Base-by-base conservation (phyloP, 257 asterid species). In the Jacaranda copaia region DNA sequence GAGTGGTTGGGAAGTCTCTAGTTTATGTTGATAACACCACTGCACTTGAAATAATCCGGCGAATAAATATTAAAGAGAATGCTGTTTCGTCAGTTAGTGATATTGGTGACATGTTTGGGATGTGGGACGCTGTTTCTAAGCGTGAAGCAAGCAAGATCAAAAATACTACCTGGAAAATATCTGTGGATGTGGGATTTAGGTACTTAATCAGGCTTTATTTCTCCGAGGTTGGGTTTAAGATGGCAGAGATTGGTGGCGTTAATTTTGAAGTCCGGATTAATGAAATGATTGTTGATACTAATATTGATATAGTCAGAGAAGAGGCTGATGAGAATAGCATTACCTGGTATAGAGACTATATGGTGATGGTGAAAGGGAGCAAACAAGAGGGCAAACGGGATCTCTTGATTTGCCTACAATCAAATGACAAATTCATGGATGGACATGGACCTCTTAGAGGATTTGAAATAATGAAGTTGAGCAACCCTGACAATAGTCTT, bases 151-250 rank as follows among this genome's bases (percentile, higher is more conserved):
- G 32, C 32, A 2, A 25, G 2, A 25, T 25, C 70, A 11, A 64
- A 36, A 70, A 78, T 9, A 76, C 74, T 18, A 73, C 81, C 12
- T 82, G 86, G 88, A 74, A 42, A 70, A 77, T 70, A 62, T 71
- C 80, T 38, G 80, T 82, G 69, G 81, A 85, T 80, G 80, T 82
- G 48, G 88, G 88, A 55, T 85, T 79, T 56, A 77, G 86, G 71
- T 82, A 85, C 61, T 64, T 82, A 81, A 67, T 25, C 32, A 25
- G 32, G 32, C 32, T 25, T 25, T 25, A 25, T 25, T 25, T 25
- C 32, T 25, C 32, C 79, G 5, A 82, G 86, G 72, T 83, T n/a
- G 86, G 81, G 63, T 63, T 72, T 19, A 72, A 53, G 58, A 58
- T 79, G 63, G 68, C 72, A 9, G 68, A 73, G 51, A 15, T 19